Evolutionary conservation across 805 yeast species (phyloP).

Genomic region (Komagataella phaffii): DNA sequence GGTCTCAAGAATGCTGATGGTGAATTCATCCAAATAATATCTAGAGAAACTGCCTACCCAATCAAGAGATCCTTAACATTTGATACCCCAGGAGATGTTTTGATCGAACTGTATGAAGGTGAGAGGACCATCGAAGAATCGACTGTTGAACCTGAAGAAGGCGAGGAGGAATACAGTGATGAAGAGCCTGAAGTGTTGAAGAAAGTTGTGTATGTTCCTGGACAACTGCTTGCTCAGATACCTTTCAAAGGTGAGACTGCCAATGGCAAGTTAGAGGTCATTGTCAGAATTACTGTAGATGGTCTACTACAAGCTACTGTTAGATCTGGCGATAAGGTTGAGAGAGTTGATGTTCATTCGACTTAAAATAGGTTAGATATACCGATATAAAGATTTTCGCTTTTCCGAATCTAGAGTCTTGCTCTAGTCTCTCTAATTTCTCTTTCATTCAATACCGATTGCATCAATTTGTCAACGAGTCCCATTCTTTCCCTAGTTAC

Average conservation of each 20-base stretch:
- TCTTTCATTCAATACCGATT: background rate
- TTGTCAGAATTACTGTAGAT: slow-evolving; percentile 50
- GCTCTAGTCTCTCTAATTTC: background rate
- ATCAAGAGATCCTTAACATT: slow-evolving; percentile 64
- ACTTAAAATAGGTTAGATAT: slow-evolving; percentile 7
- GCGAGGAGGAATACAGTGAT: slow-evolving; percentile 33
- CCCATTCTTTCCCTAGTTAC: slow-evolving; percentile 5
- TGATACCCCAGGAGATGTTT: slow-evolving; percentile 46
- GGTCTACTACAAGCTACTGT: slow-evolving; percentile 54
- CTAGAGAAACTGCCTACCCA: slow-evolving; percentile 83
- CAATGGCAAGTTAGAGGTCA: slow-evolving; percentile 55
- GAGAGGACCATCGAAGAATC: slow-evolving; percentile 74
- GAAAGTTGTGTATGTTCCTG: slow-evolving; percentile 62
- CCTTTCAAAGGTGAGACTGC: slow-evolving; percentile 58
- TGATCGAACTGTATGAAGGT: slow-evolving; percentile 73
- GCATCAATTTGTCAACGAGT: background rate
- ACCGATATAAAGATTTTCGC: background rate
- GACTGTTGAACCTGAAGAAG: slow-evolving; percentile 54
- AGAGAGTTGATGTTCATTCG: slow-evolving; percentile 29
- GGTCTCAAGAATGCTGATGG: slow-evolving; percentile 73
- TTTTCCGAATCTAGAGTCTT: background rate
- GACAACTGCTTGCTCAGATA: slow-evolving; percentile 65
- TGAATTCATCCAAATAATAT: slow-evolving; percentile 54
- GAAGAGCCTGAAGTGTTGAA: slow-evolving; percentile 85
- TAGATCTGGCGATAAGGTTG: slow-evolving; percentile 37